Evolutionary conservation across 495 filamentous ascomycete species (phyloP).

Genomic region (Tuber indicum): DNA sequence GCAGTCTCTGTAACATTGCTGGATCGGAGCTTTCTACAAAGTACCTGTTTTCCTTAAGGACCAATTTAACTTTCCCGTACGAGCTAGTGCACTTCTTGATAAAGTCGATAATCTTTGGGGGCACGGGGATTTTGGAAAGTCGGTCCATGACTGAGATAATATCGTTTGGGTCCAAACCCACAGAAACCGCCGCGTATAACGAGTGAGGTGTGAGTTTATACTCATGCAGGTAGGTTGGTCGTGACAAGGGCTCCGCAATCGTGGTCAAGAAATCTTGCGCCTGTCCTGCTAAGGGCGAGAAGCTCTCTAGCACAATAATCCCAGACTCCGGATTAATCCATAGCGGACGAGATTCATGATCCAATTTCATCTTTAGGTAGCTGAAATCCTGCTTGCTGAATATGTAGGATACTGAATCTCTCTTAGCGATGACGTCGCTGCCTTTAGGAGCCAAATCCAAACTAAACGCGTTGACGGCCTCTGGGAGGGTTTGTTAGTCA

Average conservation of each 20-base stretch:
- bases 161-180: conserved; percentile 77
- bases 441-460: neutral
- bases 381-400: conserved; percentile 74
- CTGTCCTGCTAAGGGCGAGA: conserved; percentile 73
- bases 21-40: conserved; percentile 89
- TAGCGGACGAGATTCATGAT: conserved; percentile 79
- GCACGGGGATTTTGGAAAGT: conserved; percentile 78
- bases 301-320: conserved; percentile 90
- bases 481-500: conserved; percentile 10
- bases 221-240: conserved; percentile 83
- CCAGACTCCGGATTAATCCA: conserved; percentile 85
- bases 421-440: neutral
- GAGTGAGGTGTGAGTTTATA: conserved; percentile 87
- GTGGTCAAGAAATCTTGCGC: conserved; percentile 94
- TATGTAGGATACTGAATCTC: conserved; percentile 42
- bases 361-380: conserved; percentile 70
- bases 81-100: conserved; percentile 78
- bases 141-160: conserved; percentile 83
- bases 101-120: conserved; percentile 67
- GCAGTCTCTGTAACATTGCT: conserved; percentile 70
- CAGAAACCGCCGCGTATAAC: conserved; percentile 88
- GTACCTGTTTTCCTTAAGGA: conserved; percentile 87
- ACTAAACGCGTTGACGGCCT: conserved; percentile 22
- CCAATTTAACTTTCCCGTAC: conserved; percentile 92
- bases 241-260: conserved; percentile 85